Conservation (phyloP, 2,329 filamentous ascomycete species). For the Ophioceras dolichostomum region DNA sequence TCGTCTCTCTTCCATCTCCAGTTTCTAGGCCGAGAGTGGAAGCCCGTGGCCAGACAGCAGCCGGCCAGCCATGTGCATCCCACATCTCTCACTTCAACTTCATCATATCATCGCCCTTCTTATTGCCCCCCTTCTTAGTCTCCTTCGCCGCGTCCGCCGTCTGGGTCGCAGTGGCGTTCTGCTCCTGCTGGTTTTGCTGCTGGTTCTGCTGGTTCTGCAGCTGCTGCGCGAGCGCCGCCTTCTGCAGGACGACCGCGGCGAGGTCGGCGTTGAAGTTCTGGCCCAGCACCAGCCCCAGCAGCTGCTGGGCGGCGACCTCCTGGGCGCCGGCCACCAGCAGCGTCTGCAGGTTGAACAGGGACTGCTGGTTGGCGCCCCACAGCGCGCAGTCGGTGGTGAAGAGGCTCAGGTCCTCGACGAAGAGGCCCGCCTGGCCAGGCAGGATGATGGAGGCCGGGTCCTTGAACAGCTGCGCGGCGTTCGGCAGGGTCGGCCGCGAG, state of each 20-base stretch:
- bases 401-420: constrained; percentile 19
- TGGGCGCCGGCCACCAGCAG: constrained; percentile 13
- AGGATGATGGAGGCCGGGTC: constrained; percentile 26
- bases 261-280: constrained; percentile 4
- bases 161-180: too few species aligned
- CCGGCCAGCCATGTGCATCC: too few species aligned
- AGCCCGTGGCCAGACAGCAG: too few species aligned
- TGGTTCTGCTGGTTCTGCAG: too few species aligned
- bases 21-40: too few species aligned
- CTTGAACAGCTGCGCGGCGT: constrained; percentile 17
- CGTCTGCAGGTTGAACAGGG: constrained; percentile 15
- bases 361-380: constrained; percentile 13
- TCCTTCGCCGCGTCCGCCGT: too few species aligned
- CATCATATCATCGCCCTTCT: too few species aligned
- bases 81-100: too few species aligned
- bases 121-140: too few species aligned
- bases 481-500: constrained; percentile 14
- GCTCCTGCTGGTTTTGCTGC: too few species aligned
- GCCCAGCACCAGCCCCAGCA: constrained; percentile 12
- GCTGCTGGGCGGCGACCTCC: constrained; percentile 15
- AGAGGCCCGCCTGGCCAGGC: constrained; percentile 16
- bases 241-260: constrained; percentile 2
- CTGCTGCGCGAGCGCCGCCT: neutral
- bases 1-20: too few species aligned
- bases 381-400: constrained; percentile 21